Conservation (phyloP, 1,284 basidiomycete genomes). For the Sanghuangporus weigelae region DNA sequence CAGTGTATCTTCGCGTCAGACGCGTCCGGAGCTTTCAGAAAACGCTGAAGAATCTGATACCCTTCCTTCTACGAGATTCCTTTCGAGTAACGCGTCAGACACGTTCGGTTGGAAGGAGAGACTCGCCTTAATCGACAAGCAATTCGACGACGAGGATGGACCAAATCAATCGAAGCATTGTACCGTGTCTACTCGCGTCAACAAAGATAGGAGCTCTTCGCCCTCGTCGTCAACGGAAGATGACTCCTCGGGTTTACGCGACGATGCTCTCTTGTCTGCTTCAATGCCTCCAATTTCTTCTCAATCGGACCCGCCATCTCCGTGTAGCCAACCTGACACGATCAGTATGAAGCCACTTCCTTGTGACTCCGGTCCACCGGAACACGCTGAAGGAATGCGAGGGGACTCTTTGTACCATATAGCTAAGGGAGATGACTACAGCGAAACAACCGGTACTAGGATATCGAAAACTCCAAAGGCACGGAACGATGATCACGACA, state of each 20-base stretch:
- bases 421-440: not conserved
- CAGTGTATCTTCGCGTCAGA: not conserved
- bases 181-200: not conserved
- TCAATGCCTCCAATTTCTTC: constrained; percentile 9
- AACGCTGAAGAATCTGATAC: not conserved
- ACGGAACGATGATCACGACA: not conserved
- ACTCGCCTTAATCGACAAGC: constrained; percentile 12
- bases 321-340: not conserved
- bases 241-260: constrained; percentile 5
- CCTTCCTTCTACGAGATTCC: not conserved
- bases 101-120: constrained; percentile 13
- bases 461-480: not conserved
- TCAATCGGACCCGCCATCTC: constrained; percentile 12
- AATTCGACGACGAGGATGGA: constrained; percentile 12
- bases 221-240: constrained; percentile 14
- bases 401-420: not conserved
- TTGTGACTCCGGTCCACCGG: not conserved
- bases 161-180: not conserved
- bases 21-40: not conserved
- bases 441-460: not conserved
- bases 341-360: not conserved
- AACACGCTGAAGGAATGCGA: not conserved
- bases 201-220: constrained; percentile 9
- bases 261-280: constrained; percentile 6
- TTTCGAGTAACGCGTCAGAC: constrained; percentile 6